A percentile compares a stretch with the other conserved stretches of the same genome.
Conservation (phyloP, 495 filamentous ascomycete species). For the Sordaria brevicollis region DNA sequence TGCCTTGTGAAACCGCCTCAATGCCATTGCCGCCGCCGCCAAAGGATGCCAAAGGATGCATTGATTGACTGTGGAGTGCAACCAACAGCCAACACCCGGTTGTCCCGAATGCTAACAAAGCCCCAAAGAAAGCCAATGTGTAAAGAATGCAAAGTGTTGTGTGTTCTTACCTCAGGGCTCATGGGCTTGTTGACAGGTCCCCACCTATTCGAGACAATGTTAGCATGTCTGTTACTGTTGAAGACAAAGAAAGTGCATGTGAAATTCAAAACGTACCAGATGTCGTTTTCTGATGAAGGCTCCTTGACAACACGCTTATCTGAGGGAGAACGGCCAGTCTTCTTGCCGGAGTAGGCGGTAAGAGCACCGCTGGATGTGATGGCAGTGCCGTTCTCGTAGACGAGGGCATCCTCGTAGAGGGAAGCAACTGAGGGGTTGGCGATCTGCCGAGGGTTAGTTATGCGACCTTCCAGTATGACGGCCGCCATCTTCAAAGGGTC, state of each 20-base stretch:
- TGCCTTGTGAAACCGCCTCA: neutral
- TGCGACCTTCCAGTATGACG: conserved; percentile 5
- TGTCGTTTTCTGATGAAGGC: conserved; percentile 72
- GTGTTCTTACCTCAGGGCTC: conserved; percentile 80
- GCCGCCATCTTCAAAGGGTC: neutral
- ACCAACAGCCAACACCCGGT: neutral
- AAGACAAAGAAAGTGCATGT: neutral
- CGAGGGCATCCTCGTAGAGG: conserved; percentile 97
- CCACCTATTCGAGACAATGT: conserved; percentile 27
- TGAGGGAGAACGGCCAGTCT: conserved; percentile 91
- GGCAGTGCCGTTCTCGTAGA: conserved; percentile 95
- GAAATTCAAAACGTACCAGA: conserved; percentile 74
- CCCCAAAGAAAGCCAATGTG: neutral
- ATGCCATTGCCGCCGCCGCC: neutral
- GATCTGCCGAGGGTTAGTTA: conserved; percentile 44
- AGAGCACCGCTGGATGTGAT: conserved; percentile 92
- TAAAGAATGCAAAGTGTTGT: neutral
- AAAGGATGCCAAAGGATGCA: neutral
- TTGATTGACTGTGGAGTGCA: neutral
- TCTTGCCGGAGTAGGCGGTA: conserved; percentile 94
- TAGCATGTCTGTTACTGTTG: neutral
- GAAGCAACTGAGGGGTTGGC: conserved; percentile 84
- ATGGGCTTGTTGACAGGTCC: conserved; percentile 97
- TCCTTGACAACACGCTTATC: conserved; percentile 98
- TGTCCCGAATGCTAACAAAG: conserved; percentile 1